Conservation (phyloP, 768 basidiomycete species). For the Mycena leptocephala region DNA sequence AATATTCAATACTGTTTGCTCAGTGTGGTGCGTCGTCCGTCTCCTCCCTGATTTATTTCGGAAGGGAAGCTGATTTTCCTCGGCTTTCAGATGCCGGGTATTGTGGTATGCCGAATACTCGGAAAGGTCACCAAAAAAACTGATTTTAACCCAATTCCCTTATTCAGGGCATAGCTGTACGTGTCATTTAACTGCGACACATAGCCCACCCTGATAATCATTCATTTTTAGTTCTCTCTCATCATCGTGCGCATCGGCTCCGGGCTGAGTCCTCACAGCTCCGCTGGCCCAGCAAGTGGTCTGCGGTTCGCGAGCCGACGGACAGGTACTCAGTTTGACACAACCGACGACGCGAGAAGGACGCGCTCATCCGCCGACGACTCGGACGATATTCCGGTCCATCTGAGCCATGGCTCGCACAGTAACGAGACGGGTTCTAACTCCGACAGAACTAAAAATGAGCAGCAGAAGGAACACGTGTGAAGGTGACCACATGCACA, state of each 20-base stretch:
- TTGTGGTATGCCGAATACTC: background rate
- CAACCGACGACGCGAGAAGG: background rate
- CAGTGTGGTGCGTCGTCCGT: conserved; percentile 26
- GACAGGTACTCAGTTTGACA: background rate
- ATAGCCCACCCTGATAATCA: background rate
- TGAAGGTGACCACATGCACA: background rate
- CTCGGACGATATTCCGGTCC: background rate
- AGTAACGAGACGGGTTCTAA: background rate
- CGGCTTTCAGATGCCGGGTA: conserved; percentile 21
- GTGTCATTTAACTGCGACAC: background rate
- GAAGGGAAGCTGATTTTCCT: background rate
- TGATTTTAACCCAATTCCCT: no score
- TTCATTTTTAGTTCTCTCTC: conserved; percentile 7
- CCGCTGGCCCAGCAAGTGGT: background rate
- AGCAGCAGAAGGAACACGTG: background rate
- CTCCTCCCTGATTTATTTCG: background rate
- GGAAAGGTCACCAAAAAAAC: background rate
- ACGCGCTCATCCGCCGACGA: background rate
- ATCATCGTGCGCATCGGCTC: conserved; percentile 26
- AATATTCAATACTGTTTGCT: conserved; percentile 33
- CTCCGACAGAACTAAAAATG: background rate
- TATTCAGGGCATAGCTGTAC: conserved; percentile 18
- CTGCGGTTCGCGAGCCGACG: conserved; percentile 3
- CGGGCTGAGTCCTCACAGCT: background rate
- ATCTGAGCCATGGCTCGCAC: background rate